Evolutionary conservation across 1,139 yeast species (phyloP), one percentile per base, ranked within the genome.

Genomic region (Hyphopichia wangnamkhiaoensis): DNA sequence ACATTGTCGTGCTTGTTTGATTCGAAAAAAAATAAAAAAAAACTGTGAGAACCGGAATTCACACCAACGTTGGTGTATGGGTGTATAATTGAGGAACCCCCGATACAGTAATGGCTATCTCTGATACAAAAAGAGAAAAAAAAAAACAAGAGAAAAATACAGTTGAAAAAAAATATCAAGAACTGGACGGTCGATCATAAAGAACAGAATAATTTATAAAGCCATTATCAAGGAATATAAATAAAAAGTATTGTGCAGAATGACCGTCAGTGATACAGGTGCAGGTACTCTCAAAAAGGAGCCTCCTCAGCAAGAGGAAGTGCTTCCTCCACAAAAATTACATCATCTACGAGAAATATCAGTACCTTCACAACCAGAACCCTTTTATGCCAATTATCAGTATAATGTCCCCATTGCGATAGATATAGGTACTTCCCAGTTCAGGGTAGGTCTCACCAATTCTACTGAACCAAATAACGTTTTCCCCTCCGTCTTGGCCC

Each of bases 391-490:
- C 8, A 66, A 71, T 31, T 86, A 86, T 65, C 61, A 68, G 35
- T 46, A 69, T 2, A 78, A 76, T 3, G 70, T 74, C 0, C 96
- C 97, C 3, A 86, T 91, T 40, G 95, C 94, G 10, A 67, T 87
- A 8, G 95, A 87, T 61, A 65, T 90, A 41, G 98, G 98, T 1
- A 68, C 93, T 3, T 74, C 80, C 37, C 68, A 74, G 31, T 73
- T 88, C 35, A 76, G 94, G 46, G 79, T 84, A 1, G 98, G 98
- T 0, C 73, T 84, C 46, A 80, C 86, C 25, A 69, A 71, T 27
- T 50, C 64, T 3, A 14, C 48, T 0, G 52, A 48, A 1, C 97
- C 98, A 1, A 70, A 79, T 28, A 79, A 84, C 49, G 74, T 74
- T 20, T 88, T 87, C 49, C 86, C 94, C 2, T 75, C 87, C 1